Evolutionary conservation across 2,329 filamentous ascomycete genomes (phyloP).

Genomic region (Zymoseptoria crescenta): DNA sequence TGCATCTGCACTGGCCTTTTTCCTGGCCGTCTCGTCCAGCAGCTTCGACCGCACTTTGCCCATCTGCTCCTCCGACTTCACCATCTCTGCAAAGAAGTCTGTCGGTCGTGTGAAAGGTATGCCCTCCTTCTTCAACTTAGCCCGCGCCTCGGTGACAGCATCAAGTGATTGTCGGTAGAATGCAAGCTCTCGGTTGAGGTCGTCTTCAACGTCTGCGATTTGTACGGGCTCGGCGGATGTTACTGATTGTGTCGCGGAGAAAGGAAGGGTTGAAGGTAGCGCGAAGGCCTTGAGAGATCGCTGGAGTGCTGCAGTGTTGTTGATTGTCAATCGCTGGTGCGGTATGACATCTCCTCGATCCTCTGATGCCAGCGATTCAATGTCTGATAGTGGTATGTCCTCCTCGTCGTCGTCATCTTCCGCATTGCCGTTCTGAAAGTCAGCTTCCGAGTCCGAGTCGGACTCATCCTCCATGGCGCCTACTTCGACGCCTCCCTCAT

Average conservation of each 20-base stretch:
- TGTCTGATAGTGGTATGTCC: constrained; percentile 82
- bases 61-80: constrained; percentile 98
- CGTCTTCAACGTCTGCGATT: constrained; percentile 80
- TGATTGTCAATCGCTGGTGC: constrained; percentile 90
- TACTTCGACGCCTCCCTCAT: constrained; percentile 32
- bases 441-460: constrained; percentile 29
- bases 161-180: constrained; percentile 87
- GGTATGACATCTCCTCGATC: constrained; percentile 82
- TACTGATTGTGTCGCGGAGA: constrained; percentile 75
- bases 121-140: constrained; percentile 70
- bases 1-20: constrained; percentile 88
- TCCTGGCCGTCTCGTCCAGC: constrained; percentile 80
- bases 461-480: constrained; percentile 30
- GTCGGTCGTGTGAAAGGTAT: constrained; percentile 79
- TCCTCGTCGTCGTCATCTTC: constrained; percentile 65
- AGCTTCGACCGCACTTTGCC: constrained; percentile 90
- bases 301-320: constrained; percentile 84
- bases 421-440: constrained; percentile 31
- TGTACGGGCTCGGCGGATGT: constrained; percentile 59
- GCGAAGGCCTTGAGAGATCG: constrained; percentile 72
- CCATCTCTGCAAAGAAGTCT: constrained; percentile 99
- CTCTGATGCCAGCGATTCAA: constrained; percentile 68
- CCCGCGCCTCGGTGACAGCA: constrained; percentile 65
- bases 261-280: constrained; percentile 63
- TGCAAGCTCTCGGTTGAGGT: constrained; percentile 82